Conservation (phyloP, 2,329 filamentous ascomycete species). For the Ophiostoma australiae region DNA sequence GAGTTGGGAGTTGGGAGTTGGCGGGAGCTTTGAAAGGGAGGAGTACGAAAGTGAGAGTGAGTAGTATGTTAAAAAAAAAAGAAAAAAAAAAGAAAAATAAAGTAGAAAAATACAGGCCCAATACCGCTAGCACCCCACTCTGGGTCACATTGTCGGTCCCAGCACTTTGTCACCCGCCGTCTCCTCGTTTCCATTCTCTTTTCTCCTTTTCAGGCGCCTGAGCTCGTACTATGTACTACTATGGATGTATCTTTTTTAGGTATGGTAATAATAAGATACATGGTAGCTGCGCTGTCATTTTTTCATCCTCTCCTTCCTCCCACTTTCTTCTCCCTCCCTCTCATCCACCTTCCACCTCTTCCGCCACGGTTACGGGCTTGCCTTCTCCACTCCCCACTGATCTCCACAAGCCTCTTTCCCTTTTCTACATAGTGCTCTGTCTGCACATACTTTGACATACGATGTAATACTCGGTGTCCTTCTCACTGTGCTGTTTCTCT, state of each 20-base stretch:
- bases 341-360: conserved; percentile 17
- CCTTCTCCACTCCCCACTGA: conserved; percentile 20
- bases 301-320: not conserved
- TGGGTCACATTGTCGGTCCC: conserved; percentile 21
- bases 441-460: not conserved
- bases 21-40: no score
- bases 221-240: not conserved
- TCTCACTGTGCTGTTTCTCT: no score
- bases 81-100: not conserved
- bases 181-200: conserved; percentile 17
- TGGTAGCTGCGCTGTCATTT: not conserved
- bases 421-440: not conserved
- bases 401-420: conserved; percentile 24
- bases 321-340: conserved; percentile 11
- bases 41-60: not conserved
- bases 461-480: not conserved
- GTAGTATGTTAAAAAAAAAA: not conserved
- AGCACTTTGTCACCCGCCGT: conserved; percentile 25
- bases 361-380: conserved; percentile 8
- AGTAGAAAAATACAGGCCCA: not conserved
- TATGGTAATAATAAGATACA: no score
- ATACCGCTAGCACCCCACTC: conserved; percentile 1
- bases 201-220: not conserved
- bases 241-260: not conserved
- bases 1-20: not conserved